Conservation (phyloP, 345 rosid genomes). For the Viola odorata region DNA sequence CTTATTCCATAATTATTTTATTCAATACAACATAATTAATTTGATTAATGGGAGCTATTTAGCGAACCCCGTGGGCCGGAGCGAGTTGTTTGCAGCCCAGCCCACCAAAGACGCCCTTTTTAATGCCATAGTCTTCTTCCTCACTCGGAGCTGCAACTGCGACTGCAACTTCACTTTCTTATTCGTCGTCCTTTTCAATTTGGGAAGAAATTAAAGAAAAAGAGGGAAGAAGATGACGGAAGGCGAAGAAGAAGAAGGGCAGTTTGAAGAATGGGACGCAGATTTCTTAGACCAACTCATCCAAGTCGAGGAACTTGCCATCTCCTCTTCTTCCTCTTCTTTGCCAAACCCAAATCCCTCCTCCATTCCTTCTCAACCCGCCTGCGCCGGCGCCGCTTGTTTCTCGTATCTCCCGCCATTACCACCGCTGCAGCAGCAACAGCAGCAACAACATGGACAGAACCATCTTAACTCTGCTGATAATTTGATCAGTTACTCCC, state of each 20-base stretch:
- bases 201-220: background rate
- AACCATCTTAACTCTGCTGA: background rate
- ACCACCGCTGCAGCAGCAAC: conserved; percentile 6
- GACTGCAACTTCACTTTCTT: no score
- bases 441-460: background rate
- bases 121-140: no score
- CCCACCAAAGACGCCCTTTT: no score
- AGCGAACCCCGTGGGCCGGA: no score
- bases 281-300: conserved; percentile 41
- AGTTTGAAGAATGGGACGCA: conserved; percentile 54
- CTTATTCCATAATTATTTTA: no score
- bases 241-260: conserved; percentile 16
- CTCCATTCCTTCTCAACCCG: conserved; percentile 2
- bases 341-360: background rate
- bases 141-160: no score
- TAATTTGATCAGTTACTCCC: conserved; percentile 45
- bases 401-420: conserved; percentile 5
- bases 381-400: conserved; percentile 6
- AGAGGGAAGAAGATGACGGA: conserved; percentile 11
- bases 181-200: background rate
- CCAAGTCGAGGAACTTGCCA: conserved; percentile 37
- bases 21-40: no score
- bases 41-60: no score
- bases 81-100: no score
- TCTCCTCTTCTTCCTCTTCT: conserved; percentile 20